A percentile compares a stretch with the other conserved stretches of the same genome.
These are phyloP conservation scores for Solanum arcanum DNA, from an alignment of 257 asterid genomes.

Conservation along the genomic window DNA sequence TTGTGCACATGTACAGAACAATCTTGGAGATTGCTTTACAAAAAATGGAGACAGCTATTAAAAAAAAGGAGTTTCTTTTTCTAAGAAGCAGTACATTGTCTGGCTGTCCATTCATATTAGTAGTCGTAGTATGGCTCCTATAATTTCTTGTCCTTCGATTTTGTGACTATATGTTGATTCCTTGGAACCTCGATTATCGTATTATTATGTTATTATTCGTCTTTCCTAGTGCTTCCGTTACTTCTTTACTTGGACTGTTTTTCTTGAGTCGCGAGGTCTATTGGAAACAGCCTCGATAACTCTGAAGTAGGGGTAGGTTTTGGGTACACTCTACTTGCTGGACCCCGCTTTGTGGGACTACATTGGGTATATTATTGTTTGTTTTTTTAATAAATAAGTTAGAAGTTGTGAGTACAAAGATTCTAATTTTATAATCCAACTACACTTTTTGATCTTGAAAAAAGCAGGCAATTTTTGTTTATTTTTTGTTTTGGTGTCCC, in stretches of 20 bases:
- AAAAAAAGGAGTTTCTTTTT: neutral
- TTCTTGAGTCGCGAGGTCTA: neutral
- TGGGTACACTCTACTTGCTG: no score
- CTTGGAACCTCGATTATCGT: neutral
- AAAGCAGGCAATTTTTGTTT: neutral
- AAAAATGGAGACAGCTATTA: neutral
- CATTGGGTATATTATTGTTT: neutral
- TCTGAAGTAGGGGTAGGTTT: neutral
- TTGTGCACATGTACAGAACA: neutral
- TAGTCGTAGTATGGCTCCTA: neutral
- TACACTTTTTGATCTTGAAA: neutral
- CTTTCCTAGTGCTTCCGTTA: neutral
- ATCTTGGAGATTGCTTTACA: neutral
- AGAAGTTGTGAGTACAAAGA: neutral
- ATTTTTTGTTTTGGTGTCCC: neutral
- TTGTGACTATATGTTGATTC: neutral
- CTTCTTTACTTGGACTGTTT: neutral
- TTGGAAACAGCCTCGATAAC: neutral
- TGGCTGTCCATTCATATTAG: neutral
- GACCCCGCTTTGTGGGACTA: neutral
- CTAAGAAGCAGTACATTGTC: neutral
- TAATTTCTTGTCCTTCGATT: neutral
- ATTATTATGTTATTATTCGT: neutral
- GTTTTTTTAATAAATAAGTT: neutral
- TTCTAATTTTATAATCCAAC: neutral